Conservation (phyloP, 2,329 filamentous ascomycete genomes). For the Pseudovirgaria hyperparasitica region DNA sequence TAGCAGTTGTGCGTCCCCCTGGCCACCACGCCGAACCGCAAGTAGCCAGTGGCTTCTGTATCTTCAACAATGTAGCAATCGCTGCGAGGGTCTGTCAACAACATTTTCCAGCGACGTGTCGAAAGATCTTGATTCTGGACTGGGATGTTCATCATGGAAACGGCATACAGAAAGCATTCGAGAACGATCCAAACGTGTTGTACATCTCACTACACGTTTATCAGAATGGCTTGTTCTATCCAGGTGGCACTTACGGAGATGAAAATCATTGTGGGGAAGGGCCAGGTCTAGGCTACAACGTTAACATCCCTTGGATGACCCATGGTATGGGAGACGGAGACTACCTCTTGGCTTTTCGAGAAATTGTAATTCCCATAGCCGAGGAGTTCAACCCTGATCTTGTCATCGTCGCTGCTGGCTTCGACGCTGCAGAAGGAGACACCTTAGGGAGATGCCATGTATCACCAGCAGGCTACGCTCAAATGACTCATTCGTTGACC, state of each 20-base stretch:
- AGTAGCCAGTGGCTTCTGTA: constrained; percentile 82
- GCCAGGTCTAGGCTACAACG: constrained; percentile 47
- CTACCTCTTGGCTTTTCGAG: constrained; percentile 92
- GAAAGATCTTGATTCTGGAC: constrained; percentile 85
- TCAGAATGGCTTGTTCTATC: constrained; percentile 73
- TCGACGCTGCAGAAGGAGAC: constrained; percentile 90
- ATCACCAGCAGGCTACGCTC: constrained; percentile 79
- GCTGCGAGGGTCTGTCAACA: constrained; percentile 78
- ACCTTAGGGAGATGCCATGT: constrained; percentile 89
- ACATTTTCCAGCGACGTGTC: constrained; percentile 66
- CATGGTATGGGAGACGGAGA: constrained; percentile 87
- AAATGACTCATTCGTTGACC: constrained; percentile 99
- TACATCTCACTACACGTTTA: constrained; percentile 95
- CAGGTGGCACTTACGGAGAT: constrained; percentile 46
- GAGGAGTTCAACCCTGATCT: constrained; percentile 88
- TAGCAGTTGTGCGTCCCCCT: constrained; percentile 88
- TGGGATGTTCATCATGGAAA: constrained; percentile 79
- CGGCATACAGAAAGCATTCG: constrained; percentile 92
- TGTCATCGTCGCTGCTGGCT: constrained; percentile 89
- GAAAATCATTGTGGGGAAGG: constrained; percentile 47
- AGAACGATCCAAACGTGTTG: constrained; percentile 83
- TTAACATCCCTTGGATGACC: constrained; percentile 57
- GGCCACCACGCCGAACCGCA: constrained; percentile 89
- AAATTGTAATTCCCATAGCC: constrained; percentile 91
- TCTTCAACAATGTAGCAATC: constrained; percentile 96